Evolutionary conservation across 306 rosid genomes (phyloP).

Genomic region (Cucurbita moschata): DNA sequence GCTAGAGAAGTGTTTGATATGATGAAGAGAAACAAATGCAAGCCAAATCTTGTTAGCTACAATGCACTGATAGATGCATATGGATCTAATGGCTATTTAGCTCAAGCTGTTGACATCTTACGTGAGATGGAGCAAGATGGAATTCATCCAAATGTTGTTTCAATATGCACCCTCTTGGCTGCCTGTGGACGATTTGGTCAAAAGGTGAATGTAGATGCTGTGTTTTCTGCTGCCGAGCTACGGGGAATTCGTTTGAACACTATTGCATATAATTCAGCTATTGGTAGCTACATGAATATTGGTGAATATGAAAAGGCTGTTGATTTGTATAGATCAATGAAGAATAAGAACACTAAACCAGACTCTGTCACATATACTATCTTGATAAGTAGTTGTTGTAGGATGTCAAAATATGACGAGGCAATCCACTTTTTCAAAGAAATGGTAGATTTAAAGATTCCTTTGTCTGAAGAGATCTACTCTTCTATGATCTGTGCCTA

Average conservation of each 20-base stretch:
- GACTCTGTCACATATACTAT: constrained; percentile 69
- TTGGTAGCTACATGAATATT: constrained; percentile 75
- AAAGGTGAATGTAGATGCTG: constrained; percentile 74
- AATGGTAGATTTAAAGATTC: constrained; percentile 47
- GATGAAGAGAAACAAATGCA: constrained; percentile 54
- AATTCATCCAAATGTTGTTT: constrained; percentile 74
- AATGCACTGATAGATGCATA: constrained; percentile 84
- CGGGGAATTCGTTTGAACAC: constrained; percentile 76
- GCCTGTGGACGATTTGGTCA: constrained; percentile 77
- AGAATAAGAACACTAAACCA: constrained; percentile 44
- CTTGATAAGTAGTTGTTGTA: constrained; percentile 86
- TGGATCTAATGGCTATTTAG: constrained; percentile 73
- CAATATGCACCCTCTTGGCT: constrained; percentile 78
- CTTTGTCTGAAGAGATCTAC: constrained; percentile 63
- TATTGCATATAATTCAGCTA: constrained; percentile 78
- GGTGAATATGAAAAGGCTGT: constrained; percentile 71
- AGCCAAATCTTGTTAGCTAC: constrained; percentile 77
- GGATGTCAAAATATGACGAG: constrained; percentile 64
- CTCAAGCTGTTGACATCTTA: constrained; percentile 59
- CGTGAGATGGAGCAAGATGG: constrained; percentile 85
- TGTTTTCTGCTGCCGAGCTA: constrained; percentile 72
- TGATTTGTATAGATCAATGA: constrained; percentile 53
- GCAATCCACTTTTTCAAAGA: constrained; percentile 52
- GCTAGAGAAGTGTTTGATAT: constrained; percentile 51
- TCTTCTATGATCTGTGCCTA: constrained; percentile 65